Base-by-base conservation (phyloP, 371 early-diverging fungal species). In the Umbelopsis sp. region DNA sequence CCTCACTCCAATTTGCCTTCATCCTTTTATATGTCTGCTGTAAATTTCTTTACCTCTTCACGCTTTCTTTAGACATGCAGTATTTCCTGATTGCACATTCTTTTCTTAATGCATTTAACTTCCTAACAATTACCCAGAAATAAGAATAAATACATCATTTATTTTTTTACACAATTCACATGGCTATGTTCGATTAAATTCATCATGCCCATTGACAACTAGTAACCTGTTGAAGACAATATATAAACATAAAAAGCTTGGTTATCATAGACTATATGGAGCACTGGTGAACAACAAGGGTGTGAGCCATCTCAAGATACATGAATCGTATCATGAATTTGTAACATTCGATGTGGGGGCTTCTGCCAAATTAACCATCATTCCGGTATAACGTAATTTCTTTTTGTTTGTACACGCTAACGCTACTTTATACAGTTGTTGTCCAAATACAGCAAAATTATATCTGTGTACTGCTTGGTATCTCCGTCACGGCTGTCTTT, bases 381-480 rank as follows among this genome's bases (percentile, higher is more conserved):
- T 35, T 57, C 32, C 16, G 35, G 32, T 35, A 57, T 11, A 57
- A 57, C 9, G 52, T n/a, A 29, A 57, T 57, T 57, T 18, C 35
- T 57, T 57, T 57, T 12, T 35, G 35, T 57, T 35, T 57, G 57
- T 57, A 57, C 57, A 57, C 16, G 57, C 41, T 41, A 35, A n/a
- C 57, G 32, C 35, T 57, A 57, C 29, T 57, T 57, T 48, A 25
- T 57, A 57, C 57, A 57, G 22, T 22, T 35, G 35, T 57, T 57
- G 29, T 18, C 22, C 48, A n/a, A 48, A 12, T 16, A 48, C 20
- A 12, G 35, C 32, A 37, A 22, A 22, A 57, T 14, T 57, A 57
- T 57, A 25, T 57, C 35, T 57, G 35, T 16, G 7, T 57, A 57
- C 57, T 57, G 18, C 29, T 57, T 57, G 57, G 57, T 57, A 57